Evolutionary conservation across 306 rosid genomes (phyloP), one percentile per base, ranked within the genome.

Genomic region (Medicago ruthenica): DNA sequence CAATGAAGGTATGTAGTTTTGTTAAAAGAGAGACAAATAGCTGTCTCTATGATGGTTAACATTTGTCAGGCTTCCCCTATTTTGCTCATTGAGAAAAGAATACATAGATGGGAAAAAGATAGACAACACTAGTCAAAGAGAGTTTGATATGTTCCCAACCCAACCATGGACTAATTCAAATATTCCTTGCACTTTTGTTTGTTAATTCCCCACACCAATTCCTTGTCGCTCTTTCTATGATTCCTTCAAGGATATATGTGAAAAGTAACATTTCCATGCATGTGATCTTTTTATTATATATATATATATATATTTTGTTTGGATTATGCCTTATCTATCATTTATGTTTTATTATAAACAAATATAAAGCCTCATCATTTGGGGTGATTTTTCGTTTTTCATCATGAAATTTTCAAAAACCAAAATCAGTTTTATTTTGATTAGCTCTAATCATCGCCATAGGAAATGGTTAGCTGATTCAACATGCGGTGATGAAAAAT

Each of bases 121-220:
- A 65, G 74, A 81, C 85, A 78, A 75, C 69, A 34, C 18, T 17
- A 75, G 81, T 81, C 83, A 81, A 81, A 36, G 62, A 40, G 68
- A 79, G 86, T 81, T 81, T 67, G 77, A 81, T 75, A 75, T 81
- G 88, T 82, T 75, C 76, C 88, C 83, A 27, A 27, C 76, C 67
- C 66, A 64, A 27, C 11, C 31, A n/a, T 27, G 8, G 47, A 48
- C 74, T 10, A 70, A 14, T 76, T 55, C 65, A 76, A 53, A 68
- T 66, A 78, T 68, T 77, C 80, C 51, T 78, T 44, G 65, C 67
- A 59, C 86, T 78, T 82, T 82, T 78, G 62, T 71, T 71, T 82
- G 67, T 82, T 81, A 76, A 76, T 70, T 76, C 63, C 77, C 78
- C 74, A 51, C 53, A 34, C 47, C 70, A 37, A 16, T 13, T 69